phyloP scores from a whole-genome alignment of 2,329 filamentous ascomycete species.

The Aspergillus phoenicis region DNA sequence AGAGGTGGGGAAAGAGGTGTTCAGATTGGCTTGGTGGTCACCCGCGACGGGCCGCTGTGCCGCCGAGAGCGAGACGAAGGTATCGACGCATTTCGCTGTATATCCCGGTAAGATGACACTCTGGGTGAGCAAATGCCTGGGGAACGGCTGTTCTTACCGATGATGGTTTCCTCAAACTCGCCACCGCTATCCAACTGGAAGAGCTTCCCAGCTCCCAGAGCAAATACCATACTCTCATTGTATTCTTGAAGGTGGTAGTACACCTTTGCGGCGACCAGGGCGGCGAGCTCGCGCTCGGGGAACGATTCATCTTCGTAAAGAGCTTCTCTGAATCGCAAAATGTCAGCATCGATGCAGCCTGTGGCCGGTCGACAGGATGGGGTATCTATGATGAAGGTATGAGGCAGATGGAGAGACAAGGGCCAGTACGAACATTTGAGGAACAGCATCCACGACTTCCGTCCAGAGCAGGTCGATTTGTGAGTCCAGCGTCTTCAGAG shows the following conservation, averaged over 20 bases:
- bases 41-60: constrained; percentile 56
- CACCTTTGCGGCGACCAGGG: constrained; percentile 92
- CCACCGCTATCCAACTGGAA: constrained; percentile 89
- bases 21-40: constrained; percentile 66
- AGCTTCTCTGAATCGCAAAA: constrained; percentile 69
- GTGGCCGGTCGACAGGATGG: not conserved
- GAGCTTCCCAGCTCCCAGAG: constrained; percentile 87
- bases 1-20: constrained; percentile 74
- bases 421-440: constrained; percentile 74
- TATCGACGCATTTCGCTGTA: constrained; percentile 88
- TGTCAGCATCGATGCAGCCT: constrained; percentile 17
- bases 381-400: not conserved
- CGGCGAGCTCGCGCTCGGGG: constrained; percentile 89
- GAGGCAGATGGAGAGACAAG: not conserved
- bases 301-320: constrained; percentile 97
- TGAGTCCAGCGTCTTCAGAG: constrained; percentile 90
- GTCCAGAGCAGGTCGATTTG: constrained; percentile 98
- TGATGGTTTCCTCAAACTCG: constrained; percentile 98
- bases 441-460: constrained; percentile 88
- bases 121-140: not conserved
- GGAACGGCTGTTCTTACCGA: constrained; percentile 57
- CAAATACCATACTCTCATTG: constrained; percentile 99
- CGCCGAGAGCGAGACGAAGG: constrained; percentile 83
- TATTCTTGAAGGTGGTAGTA: constrained; percentile 99
- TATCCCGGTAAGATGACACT: constrained; percentile 10